Evolutionary conservation across 208 protist species (phyloP), one percentile per base, ranked within the genome.

Genomic region (Trypanosoma mega): DNA sequence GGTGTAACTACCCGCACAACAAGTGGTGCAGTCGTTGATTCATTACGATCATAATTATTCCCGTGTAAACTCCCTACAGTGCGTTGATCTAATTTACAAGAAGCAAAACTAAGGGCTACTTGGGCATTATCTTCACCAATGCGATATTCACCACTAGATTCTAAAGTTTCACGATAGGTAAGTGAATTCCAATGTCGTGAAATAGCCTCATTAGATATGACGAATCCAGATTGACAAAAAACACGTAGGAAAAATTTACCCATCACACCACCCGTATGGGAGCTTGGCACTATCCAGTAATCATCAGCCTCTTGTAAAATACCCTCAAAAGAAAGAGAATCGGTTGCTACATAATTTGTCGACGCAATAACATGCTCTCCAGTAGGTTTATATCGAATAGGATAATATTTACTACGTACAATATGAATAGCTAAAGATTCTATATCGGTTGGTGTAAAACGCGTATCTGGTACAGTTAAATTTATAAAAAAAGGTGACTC

Each of bases 201-300:
- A 49, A 83, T 43, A n/a, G 26, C 24, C 57, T 87, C 86, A 49
- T 75, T 51, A 30, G 66, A 71, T 24, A 96, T 24, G 55, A 64
- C 23, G 39, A 90, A 92, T 7, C 71, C 52, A 16, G 78, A 63
- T 0, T 70, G 49, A 16, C 67, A 57, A 47, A 91, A 80, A 37
- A 93, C 59, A 21, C 78, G 59, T 6, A 93, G 18, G 37, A 82
- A 51, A 58, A 92, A 96, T 27, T 65, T 63, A 34, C 78, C 76
- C 31, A 82, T 74, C 23, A 65, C 44, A 9, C 86, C 80, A 9
- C 66, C 57, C 9, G 53, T 59, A 52, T 80, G 57, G 2, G 78
- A 84, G 60, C 74, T 91, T 29, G 90, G 90, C 1, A 93, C 64
- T 7, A 96, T 61, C 90, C 90, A 96, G 74, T 90, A 93, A 27